Base-by-base conservation (phyloP, 2,329 filamentous ascomycete genomes). In the Emydomyces testavorans region DNA sequence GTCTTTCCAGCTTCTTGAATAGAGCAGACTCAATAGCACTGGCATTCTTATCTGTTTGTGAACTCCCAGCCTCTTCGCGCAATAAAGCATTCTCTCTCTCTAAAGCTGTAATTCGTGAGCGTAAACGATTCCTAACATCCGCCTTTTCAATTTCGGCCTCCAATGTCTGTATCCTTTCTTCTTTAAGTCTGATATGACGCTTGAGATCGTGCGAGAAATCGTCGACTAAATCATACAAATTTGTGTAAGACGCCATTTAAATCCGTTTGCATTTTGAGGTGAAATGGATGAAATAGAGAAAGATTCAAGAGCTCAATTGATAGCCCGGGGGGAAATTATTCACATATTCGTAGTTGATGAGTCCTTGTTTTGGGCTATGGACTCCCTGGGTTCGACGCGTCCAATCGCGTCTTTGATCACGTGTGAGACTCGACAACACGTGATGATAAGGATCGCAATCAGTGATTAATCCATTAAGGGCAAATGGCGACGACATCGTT, bases 151-250 rank as follows among this genome's bases (percentile, higher is more conserved):
- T 1, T 16, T 35, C n/a, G 28, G n/a, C 24, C 13, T 40, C 28
- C 20, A 47, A 13, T 3, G 16, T 13, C 11, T 13, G 24, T 10
- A 47, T 24, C 16, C 13, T 24, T 4, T 34, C 36, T 26, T 47
- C 35, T 40, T 24, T 34, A 3, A 47, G 26, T 24, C 15, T 24
- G 11, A 47, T 47, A 24, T 47, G 45, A 16, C 45, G 45, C 23
- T 47, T 47, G 13, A 18, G 40, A 23, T 47, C 45, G 10, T 47
- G 36, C 3, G 45, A 35, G n/a, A 47, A 47, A 28, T 47, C 45
- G 28, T 47, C 45, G 11, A 47, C 45, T 18, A 47, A 20, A 18
- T 40, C 35, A 13, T 32, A 6, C 16, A 47, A n/a, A 24, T 47
- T 18, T 13, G 35, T 23, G 28, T 47, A 47, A 5, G 36, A 32